Percentiles rank a stretch among this genome's conserved stretches.
Evolutionary conservation across 2,329 filamentous ascomycete genomes (phyloP).

Genomic region (Pestalotiopsis sp.): DNA sequence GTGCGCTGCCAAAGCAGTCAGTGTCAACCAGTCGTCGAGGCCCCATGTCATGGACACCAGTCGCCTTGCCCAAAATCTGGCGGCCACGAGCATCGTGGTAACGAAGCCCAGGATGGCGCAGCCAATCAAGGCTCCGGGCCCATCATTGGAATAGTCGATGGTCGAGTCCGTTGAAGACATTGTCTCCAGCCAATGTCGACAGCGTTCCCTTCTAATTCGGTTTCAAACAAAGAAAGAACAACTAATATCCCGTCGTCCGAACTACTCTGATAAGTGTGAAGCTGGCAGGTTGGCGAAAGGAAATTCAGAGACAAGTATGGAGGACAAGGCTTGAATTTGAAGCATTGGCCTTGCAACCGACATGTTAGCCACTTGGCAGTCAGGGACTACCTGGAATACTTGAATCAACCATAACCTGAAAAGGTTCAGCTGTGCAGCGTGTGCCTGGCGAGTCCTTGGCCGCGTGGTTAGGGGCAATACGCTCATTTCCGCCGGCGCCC

Average conservation of each 20-base stretch:
- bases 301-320: neutral
- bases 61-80: neutral
- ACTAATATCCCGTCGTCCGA: neutral
- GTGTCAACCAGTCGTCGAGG: neutral
- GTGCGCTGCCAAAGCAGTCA: neutral
- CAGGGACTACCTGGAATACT: too few species aligned
- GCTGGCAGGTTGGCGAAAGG: neutral
- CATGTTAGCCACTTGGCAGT: too few species aligned
- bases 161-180: conserved; percentile 6
- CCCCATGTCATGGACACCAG: neutral
- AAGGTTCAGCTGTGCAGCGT: too few species aligned
- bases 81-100: neutral
- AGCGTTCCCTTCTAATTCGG: neutral
- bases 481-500: too few species aligned
- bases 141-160: neutral
- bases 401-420: too few species aligned
- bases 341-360: too few species aligned
- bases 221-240: conserved; percentile 9
- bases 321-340: too few species aligned
- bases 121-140: neutral
- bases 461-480: too few species aligned
- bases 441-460: too few species aligned
- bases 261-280: neutral
- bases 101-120: neutral
- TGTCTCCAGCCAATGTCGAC: neutral